These are phyloP conservation scores for Croton setiger DNA, from an alignment of 441 rosid genomes.

Conservation along the genomic window DNA sequence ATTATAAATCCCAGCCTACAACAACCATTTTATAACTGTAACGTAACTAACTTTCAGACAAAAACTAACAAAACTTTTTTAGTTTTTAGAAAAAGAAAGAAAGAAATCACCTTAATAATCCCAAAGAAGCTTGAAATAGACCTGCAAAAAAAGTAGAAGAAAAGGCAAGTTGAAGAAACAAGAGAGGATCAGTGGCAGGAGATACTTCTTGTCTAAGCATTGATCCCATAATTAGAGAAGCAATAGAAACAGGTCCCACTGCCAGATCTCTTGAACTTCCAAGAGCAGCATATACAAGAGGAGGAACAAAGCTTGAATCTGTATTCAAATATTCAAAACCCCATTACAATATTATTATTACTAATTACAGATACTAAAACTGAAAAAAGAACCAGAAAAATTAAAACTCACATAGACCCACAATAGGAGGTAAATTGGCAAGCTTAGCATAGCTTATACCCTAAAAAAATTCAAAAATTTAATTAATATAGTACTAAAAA, in stretches of 20 bases:
- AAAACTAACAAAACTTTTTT: neutral
- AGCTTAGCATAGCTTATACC: conserved; percentile 96
- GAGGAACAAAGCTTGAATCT: conserved; percentile 98
- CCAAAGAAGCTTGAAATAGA: conserved; percentile 84
- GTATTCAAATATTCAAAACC: neutral
- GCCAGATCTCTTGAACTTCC: conserved; percentile 96
- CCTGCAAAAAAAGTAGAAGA: conserved; percentile 92
- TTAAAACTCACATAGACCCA: conserved; percentile 82
- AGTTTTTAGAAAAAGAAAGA: neutral
- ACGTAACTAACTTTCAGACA: neutral
- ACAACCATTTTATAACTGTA: too few relatives aligned
- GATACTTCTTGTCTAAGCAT: conserved; percentile 86
- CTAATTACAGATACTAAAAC: neutral
- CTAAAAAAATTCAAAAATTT: conserved; percentile 25
- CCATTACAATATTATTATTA: neutral
- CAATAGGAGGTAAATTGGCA: conserved; percentile 85
- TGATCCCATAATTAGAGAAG: conserved; percentile 84
- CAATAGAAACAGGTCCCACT: conserved; percentile 91
- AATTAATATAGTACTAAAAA: neutral
- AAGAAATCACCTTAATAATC: conserved; percentile 55
- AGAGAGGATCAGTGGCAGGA: conserved; percentile 48
- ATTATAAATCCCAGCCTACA: conserved; percentile 79
- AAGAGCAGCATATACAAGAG: conserved; percentile 77
- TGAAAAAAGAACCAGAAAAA: neutral
- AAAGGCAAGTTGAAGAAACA: conserved; percentile 87